These are phyloP conservation scores for Metarhizium guizhouense DNA, from an alignment of 2,329 filamentous ascomycete species.

Conservation along the genomic window DNA sequence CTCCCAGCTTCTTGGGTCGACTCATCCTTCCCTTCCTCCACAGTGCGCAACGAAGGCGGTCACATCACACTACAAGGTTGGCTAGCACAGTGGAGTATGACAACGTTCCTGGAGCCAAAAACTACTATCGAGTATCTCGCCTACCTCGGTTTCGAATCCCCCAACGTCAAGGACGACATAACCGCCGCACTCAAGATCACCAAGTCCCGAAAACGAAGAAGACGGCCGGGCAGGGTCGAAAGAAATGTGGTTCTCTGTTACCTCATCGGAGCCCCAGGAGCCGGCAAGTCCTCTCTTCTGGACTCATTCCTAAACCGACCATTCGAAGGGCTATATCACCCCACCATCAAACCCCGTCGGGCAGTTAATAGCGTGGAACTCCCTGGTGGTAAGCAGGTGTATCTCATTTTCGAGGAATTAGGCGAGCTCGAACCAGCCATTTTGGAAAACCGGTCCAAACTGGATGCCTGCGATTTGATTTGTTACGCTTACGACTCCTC, in stretches of 20 bases:
- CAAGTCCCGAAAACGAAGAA: constrained; percentile 78
- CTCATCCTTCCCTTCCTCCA: constrained; percentile 83
- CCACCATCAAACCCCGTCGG: constrained; percentile 88
- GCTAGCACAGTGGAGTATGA: constrained; percentile 99
- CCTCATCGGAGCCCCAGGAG: constrained; percentile 73
- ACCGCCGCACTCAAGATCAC: constrained; percentile 86
- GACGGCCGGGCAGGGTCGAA: constrained; percentile 75
- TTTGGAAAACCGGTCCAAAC: constrained; percentile 79
- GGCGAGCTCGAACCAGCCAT: constrained; percentile 94
- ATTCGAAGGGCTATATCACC: constrained; percentile 75
- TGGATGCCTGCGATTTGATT: constrained; percentile 87
- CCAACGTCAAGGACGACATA: constrained; percentile 65
- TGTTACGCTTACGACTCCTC: constrained; percentile 97
- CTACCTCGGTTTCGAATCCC: constrained; percentile 86
- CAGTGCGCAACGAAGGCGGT: constrained; percentile 89
- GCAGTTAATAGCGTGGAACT: constrained; percentile 96
- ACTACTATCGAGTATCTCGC: constrained; percentile 93
- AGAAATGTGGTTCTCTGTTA: constrained; percentile 94
- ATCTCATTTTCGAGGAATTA: constrained; percentile 89
- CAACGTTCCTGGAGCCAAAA: constrained; percentile 90
- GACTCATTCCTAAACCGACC: constrained; percentile 86
- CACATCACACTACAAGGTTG: constrained; percentile 95
- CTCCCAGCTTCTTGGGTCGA: constrained; percentile 81
- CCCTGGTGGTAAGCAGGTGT: constrained; percentile 92
- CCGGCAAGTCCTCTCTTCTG: constrained; percentile 85